phyloP scores from a whole-genome alignment of 768 basidiomycete genomes.

The Obba rivulosa region DNA sequence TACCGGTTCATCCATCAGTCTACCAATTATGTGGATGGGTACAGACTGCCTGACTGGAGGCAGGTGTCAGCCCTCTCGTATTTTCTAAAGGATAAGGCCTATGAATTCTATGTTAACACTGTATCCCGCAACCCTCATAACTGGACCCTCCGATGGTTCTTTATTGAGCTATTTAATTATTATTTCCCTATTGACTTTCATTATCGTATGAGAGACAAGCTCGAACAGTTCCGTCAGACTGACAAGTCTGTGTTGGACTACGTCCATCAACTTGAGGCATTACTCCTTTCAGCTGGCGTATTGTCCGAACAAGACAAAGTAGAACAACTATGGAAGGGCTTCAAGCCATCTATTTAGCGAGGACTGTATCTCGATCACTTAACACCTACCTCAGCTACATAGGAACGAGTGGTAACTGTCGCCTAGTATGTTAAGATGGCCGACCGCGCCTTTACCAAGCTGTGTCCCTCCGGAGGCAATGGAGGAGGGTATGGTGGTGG shows the following conservation, averaged over 20 bases:
- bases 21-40: conserved; percentile 5
- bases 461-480: background rate
- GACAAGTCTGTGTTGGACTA: conserved; percentile 26
- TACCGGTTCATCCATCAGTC: conserved; percentile 9
- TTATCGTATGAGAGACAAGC: conserved; percentile 19
- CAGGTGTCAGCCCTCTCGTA: conserved; percentile 1
- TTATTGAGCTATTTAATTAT: conserved; percentile 15
- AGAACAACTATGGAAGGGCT: conserved; percentile 30
- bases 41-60: background rate
- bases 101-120: conserved; percentile 20
- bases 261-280: conserved; percentile 27
- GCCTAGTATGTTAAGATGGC: conserved; percentile 31
- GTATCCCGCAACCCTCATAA: conserved; percentile 8
- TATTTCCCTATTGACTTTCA: conserved; percentile 19
- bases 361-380: conserved; percentile 26
- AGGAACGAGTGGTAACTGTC: conserved; percentile 19
- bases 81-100: too few relatives aligned
- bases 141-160: conserved; percentile 12
- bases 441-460: background rate
- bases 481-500: background rate
- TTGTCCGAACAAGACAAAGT: conserved; percentile 24
- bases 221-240: conserved; percentile 19
- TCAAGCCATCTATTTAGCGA: conserved; percentile 19
- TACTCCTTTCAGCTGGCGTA: conserved; percentile 29
- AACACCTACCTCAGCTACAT: conserved; percentile 19